phyloP scores from a whole-genome alignment of 2,329 filamentous ascomycete species.

The Arthrocladium fulminans region DNA sequence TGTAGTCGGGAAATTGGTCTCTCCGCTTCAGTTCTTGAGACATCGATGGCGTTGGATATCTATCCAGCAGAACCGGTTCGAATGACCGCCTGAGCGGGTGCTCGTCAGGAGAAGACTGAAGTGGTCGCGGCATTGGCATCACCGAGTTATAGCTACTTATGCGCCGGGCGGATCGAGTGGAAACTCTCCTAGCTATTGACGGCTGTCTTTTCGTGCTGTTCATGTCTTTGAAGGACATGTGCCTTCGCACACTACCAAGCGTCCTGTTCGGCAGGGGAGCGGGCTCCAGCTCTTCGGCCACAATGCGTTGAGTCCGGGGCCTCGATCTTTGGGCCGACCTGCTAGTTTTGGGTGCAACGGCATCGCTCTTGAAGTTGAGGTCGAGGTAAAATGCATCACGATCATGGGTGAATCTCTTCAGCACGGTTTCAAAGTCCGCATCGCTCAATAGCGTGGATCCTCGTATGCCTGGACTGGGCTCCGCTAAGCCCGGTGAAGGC shows the following conservation, averaged over 20 bases:
- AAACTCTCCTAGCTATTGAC: conserved; percentile 62
- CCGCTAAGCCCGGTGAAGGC: conserved; percentile 23
- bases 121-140: conserved; percentile 83
- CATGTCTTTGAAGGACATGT: conserved; percentile 90
- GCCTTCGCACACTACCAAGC: conserved; percentile 79
- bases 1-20: conserved; percentile 88
- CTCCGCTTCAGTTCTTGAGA: conserved; percentile 70
- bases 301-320: conserved; percentile 70
- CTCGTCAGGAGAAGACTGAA: conserved; percentile 85
- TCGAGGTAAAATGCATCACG: conserved; percentile 89
- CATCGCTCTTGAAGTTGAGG: conserved; percentile 72
- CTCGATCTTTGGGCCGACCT: conserved; percentile 16
- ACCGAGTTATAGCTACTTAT: conserved; percentile 98
- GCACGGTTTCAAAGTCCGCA: conserved; percentile 86
- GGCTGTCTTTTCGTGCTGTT: conserved; percentile 86
- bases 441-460: conserved; percentile 48
- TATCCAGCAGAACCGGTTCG: conserved; percentile 89
- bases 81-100: conserved; percentile 90
- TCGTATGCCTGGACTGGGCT: conserved; percentile 18
- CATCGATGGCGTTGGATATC: conserved; percentile 78
- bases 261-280: conserved; percentile 46
- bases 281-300: conserved; percentile 56
- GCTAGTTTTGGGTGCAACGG: conserved; percentile 42
- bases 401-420: conserved; percentile 92
- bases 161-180: conserved; percentile 72